Evolutionary conservation across 2,329 filamentous ascomycete genomes (phyloP), one percentile per base, ranked within the genome.

Genomic region (Curvularia sp.): DNA sequence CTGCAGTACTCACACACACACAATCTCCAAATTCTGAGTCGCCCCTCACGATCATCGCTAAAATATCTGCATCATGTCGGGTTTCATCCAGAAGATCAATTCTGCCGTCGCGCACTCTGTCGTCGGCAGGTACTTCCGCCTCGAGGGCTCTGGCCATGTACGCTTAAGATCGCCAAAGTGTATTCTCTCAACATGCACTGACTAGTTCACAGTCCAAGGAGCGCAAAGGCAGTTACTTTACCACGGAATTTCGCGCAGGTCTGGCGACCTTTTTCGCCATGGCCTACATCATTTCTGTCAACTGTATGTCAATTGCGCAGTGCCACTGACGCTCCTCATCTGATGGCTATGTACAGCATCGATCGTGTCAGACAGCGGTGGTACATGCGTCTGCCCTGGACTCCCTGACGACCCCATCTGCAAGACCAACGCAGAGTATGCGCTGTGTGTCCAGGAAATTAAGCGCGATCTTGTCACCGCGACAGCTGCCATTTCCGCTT

Each of bases 61-160:
- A 61, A 65, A 59, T 54, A 42, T 59, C 53, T 46, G 55, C 65
- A 65, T 61, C 30, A 77, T 75, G 73, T 65, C 56, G n/a, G 59
- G 65, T 54, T 76, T 72, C 65, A 53, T 75, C 52, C 68, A 77
- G 45, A 73, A 72, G 45, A 62, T 68, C 59, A 78, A 79, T 55
- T 46, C 63, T 25, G 68, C 64, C 43, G 61, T 78, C 53, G 76
- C 75, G 32, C 65, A 66, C 65, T 74, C 75, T 49, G 42, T 69
- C 13, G 69, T 77, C 59, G 77, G 77, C 60, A 69, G 61, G 53
- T 79, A 78, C 65, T 96, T 96, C 79, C 86, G 87, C 65, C 86
- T 96, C 39, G 91, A 96, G 61, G 90, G 90, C 65, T 92, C 86
- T 38, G 91, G 91, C 69, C 90, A 94, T 84, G 89, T 91, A 84